Conservation (phyloP, 805 yeast genomes). For the Candida krabiensis region DNA sequence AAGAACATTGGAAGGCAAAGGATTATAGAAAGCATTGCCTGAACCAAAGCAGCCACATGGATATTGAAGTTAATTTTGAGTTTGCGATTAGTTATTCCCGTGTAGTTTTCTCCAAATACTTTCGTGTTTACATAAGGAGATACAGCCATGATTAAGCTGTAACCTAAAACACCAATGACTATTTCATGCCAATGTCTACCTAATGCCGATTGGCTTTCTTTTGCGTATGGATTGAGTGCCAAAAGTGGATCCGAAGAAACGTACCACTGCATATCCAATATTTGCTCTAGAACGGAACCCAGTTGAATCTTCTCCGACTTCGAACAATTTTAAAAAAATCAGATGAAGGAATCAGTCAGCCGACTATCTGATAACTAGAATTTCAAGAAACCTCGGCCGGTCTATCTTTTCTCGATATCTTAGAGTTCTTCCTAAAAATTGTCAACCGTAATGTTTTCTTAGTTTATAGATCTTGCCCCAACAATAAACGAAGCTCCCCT, state of each 20-base stretch:
- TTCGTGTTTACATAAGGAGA: slow-evolving; percentile 52
- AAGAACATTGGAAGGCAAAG: slow-evolving; percentile 64
- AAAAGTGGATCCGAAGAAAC: slow-evolving; percentile 44
- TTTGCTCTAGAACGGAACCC: slow-evolving; percentile 2
- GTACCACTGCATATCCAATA: slow-evolving; percentile 18
- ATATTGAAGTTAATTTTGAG: slow-evolving; percentile 78
- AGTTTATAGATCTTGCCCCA: too few species aligned
- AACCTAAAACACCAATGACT: slow-evolving; percentile 56
- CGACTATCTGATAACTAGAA: too few species aligned
- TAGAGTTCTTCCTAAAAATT: too few species aligned
- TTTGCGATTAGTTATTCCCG: slow-evolving; percentile 40
- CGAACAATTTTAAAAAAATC: neutral
- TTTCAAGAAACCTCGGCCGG: too few species aligned
- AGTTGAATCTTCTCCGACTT: neutral
- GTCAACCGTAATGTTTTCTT: too few species aligned
- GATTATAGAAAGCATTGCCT: slow-evolving; percentile 64
- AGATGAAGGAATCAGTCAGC: too few species aligned
- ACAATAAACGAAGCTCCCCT: too few species aligned
- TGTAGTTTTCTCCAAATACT: slow-evolving; percentile 57
- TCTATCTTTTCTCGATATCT: too few species aligned
- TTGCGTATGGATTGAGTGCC: slow-evolving; percentile 46
- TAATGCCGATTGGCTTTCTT: slow-evolving; percentile 40
- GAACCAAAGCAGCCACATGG: slow-evolving; percentile 86
- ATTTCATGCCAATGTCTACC: slow-evolving; percentile 77
- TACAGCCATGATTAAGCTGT: slow-evolving; percentile 50